Evolutionary conservation across 108 stramenopile species (phyloP), one percentile per base, ranked within the genome.

Genomic region (Hondaea fermentalgiana): DNA sequence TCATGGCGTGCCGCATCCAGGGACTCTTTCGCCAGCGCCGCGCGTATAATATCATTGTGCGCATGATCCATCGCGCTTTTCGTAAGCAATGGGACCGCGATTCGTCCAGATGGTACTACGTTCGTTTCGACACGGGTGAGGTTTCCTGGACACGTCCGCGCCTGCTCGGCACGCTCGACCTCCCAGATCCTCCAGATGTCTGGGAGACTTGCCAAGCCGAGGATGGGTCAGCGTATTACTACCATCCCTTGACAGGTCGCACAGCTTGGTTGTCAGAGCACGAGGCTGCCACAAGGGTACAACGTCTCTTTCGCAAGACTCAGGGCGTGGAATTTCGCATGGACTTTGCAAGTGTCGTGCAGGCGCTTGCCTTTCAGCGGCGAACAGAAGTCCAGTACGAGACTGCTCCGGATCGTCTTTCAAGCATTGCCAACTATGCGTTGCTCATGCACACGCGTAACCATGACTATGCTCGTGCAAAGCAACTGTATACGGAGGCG

Each of bases 361-460:
- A 91, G 69, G 92, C 93, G 58, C 60, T 93, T 44, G 87, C 90
- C 14, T 93, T 93, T 64, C 91, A 91, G 42, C 87, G 91, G 55
- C 92, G 76, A 23, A 90, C 91, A 4, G 93, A 93, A 72, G 59
- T 21, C 4, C 93, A 92, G 53, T 93, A 94, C 83, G 92, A 91
- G 87, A 53, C 92, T 57, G 88, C 91, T 49, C 93, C 94, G 35
- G 72, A 89, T 58, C 92, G 92, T 47, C 91, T 94, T n/a, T 89
- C 91, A 45, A 93, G 91, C 76, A 91, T 92, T n/a, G 93, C 93
- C 45, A 94, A 94, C 90, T 93, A 87, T 49, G 94, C 93, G 21
- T 89, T 94, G 10, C 60, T 94, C 8, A 29, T 58, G 29, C 93
- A 93, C 72, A 92, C 92, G 45, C 35, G 92, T 53, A 72, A 92